Conservation (phyloP, 2,329 filamentous ascomycete genomes). For the Sarocladiaceae sp. region DNA sequence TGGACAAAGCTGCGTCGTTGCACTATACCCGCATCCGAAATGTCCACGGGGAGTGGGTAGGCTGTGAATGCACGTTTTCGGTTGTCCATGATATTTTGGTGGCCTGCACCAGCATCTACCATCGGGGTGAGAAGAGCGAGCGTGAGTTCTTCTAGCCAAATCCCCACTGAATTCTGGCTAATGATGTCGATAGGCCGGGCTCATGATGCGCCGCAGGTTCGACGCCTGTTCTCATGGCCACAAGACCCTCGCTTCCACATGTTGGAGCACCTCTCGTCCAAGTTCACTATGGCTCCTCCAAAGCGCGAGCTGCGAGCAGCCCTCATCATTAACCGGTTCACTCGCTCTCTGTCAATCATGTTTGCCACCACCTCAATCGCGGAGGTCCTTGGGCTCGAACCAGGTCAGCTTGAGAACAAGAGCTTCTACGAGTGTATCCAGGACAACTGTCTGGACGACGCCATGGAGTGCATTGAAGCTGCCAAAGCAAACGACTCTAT, state of each 20-base stretch:
- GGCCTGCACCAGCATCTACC: conserved; percentile 75
- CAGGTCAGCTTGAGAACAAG: conserved; percentile 63
- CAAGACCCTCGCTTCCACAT: conserved; percentile 84
- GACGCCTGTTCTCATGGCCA: conserved; percentile 73
- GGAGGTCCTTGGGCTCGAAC: conserved; percentile 66
- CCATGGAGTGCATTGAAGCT: conserved; percentile 71
- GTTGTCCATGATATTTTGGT: conserved; percentile 84
- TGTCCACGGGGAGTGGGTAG: conserved; percentile 64
- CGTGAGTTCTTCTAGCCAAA: conserved; percentile 47
- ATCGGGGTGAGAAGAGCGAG: conserved; percentile 60
- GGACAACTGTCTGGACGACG: conserved; percentile 68
- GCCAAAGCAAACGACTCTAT: conserved; percentile 89
- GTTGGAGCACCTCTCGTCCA: conserved; percentile 76
- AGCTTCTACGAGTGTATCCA: conserved; percentile 87
- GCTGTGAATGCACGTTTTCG: conserved; percentile 85
- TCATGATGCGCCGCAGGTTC: conserved; percentile 69
- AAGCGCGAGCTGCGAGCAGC: conserved; percentile 76
- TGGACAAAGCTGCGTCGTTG: conserved; percentile 80
- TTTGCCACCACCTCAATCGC: conserved; percentile 74
- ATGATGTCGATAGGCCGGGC: conserved; percentile 55
- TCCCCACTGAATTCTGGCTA: not conserved
- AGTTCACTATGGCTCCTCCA: conserved; percentile 60
- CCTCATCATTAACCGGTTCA: conserved; percentile 81
- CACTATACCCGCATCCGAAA: conserved; percentile 70
- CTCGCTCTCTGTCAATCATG: conserved; percentile 75